Conservation (phyloP, 371 early-diverging fungal species). For the Batrachochytrium dendrobatidis region DNA sequence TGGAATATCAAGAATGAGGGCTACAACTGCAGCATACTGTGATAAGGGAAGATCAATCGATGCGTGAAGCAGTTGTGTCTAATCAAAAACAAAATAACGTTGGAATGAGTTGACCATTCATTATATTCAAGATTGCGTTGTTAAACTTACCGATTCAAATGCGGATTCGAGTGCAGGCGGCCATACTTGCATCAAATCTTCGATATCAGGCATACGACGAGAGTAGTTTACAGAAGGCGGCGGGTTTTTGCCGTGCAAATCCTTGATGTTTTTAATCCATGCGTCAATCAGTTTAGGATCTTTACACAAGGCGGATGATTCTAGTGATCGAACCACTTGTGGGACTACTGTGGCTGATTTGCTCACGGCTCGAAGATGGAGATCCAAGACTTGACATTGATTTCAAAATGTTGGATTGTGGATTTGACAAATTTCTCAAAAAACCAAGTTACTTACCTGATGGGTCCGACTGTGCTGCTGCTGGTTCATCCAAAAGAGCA, state of each 20-base stretch:
- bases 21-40: slow-evolving; percentile 24
- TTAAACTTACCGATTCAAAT: slow-evolving; percentile 17
- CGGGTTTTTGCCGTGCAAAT: slow-evolving; percentile 40
- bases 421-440: not conserved
- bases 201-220: slow-evolving; percentile 44
- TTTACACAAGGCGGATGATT: slow-evolving; percentile 12
- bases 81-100: not conserved
- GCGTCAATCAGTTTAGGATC: slow-evolving; percentile 24
- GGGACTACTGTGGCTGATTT: slow-evolving; percentile 28
- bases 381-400: slow-evolving; percentile 36
- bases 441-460: slow-evolving; percentile 17
- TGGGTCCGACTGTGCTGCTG: slow-evolving; percentile 41
- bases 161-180: slow-evolving; percentile 35
- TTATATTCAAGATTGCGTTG: not conserved
- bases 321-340: slow-evolving; percentile 24
- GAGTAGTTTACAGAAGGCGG: slow-evolving; percentile 31
- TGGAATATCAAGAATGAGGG: slow-evolving; percentile 35
- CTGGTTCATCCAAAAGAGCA: slow-evolving; percentile 42
- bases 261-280: slow-evolving; percentile 41
- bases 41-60: slow-evolving; percentile 31
- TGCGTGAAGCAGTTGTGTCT: slow-evolving; percentile 28
- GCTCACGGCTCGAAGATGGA: slow-evolving; percentile 32
- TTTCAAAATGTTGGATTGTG: not conserved
- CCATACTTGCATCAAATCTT: slow-evolving; percentile 46
- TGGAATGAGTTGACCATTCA: not conserved